Evolutionary conservation across 352 stramenopile genomes (phyloP).

Genomic region (Phytophthora ramorum): DNA sequence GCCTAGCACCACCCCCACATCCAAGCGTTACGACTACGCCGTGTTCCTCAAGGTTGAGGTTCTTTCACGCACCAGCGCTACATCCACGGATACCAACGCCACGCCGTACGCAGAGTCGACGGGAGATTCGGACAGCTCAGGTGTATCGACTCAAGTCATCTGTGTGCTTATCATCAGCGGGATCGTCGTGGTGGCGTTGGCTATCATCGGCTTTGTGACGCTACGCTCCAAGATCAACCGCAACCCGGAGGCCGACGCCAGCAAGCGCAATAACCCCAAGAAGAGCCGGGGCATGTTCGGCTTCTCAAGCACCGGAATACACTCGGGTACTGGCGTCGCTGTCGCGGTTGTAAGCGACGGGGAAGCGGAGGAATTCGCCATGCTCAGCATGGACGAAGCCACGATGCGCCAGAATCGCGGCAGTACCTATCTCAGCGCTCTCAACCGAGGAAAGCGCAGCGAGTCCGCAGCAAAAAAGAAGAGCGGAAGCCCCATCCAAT

Average conservation of each 20-base stretch:
- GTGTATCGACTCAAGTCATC: slow-evolving; percentile 68
- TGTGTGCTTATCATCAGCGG: slow-evolving; percentile 75
- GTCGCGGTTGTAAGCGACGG: slow-evolving; percentile 38
- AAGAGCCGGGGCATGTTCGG: slow-evolving; percentile 41
- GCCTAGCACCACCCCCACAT: slow-evolving; percentile 46
- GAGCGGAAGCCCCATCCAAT: slow-evolving; percentile 48
- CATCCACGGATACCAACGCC: slow-evolving; percentile 35
- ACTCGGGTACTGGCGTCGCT: slow-evolving; percentile 23
- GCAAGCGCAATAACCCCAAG: slow-evolving; percentile 32
- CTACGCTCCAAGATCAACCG: slow-evolving; percentile 56
- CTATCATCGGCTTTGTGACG: slow-evolving; percentile 71
- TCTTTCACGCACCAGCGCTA: slow-evolving; percentile 31
- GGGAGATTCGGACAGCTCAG: slow-evolving; percentile 24
- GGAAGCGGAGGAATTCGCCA: slow-evolving; percentile 78
- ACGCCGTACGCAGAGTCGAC: slow-evolving; percentile 46
- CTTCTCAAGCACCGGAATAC: slow-evolving; percentile 37
- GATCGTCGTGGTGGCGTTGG: slow-evolving; percentile 70
- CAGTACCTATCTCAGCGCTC: slow-evolving; percentile 63
- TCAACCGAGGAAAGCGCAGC: slow-evolving; percentile 35
- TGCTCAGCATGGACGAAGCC: slow-evolving; percentile 78
- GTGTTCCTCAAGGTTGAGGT: slow-evolving; percentile 57
- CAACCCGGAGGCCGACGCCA: slow-evolving; percentile 24
- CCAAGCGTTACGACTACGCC: slow-evolving; percentile 73
- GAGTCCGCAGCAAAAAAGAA: slow-evolving; percentile 32
- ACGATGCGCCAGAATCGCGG: slow-evolving; percentile 55